Evolutionary conservation across 495 filamentous ascomycete genomes (phyloP), one percentile per base, ranked within the genome.

Genomic region (Aspergillus asperescens): DNA sequence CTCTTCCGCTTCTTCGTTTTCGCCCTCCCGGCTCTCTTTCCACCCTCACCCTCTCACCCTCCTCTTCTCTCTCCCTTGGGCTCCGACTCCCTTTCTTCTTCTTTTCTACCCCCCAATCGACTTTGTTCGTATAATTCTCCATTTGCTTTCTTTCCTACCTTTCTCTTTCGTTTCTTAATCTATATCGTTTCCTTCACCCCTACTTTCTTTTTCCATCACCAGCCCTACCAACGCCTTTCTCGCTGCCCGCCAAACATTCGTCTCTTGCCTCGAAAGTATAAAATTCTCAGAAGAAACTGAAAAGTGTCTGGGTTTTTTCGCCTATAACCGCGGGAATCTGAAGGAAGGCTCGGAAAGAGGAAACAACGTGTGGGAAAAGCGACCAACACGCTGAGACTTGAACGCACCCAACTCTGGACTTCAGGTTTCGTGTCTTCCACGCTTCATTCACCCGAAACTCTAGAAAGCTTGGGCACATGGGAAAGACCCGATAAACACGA

Each of bases 101-200:
- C 40, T 44, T 48, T 52, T 42, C 28, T 35, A 55, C 50, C 55
- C 56, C 62, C 50, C 62, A 49, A 43, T 56, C 57, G 58, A 44
- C 51, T 56, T 54, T 58, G 46, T 55, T 57, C 58, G 42, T 50
- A 35, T 59, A 43, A 55, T 64, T 55, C 28, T 61, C 57, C 55
- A 60, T 61, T 58, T 60, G 29, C 55, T 66, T 47, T 58, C 59
- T 66, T 62, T 54, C 56, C 55, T 58, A 44, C 58, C 50, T 31
- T 44, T 53, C 48, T 58, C 59, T 54, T 48, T 52, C 52, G 32
- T 38, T 44, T 55, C 37, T 40, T 54, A 51, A 51, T 52, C 43
- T 45, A 52, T 35, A 35, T 44, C 42, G 16, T 52, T 54, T 43
- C 31, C 27, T 42, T 27, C 22, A 9, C 40, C 44, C 49, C 43